Evolutionary conservation across 108 stramenopile genomes (phyloP).

Genomic region (Aurantiochytrium sp.): DNA sequence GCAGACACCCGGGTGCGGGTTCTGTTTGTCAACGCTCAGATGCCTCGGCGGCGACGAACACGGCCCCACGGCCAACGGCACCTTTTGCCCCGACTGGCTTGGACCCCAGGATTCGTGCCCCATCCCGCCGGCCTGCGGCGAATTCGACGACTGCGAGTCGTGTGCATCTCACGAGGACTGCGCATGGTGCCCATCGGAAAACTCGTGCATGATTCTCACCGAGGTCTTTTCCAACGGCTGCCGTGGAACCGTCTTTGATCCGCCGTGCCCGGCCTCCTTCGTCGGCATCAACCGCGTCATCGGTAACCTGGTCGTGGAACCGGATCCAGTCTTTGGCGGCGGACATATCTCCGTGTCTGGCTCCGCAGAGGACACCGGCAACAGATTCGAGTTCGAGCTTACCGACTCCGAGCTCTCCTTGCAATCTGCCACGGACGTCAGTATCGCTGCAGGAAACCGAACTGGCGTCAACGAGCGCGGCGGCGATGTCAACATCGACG

Average conservation of each 20-base stretch:
- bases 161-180: slow-evolving; percentile 45
- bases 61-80: slow-evolving; percentile 36
- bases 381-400: slow-evolving; percentile 26
- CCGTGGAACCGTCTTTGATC: slow-evolving; percentile 49
- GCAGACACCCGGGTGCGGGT: slow-evolving; percentile 36
- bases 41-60: slow-evolving; percentile 34
- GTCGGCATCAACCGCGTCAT: slow-evolving; percentile 44
- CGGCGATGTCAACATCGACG: slow-evolving; percentile 25
- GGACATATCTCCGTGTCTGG: slow-evolving; percentile 31
- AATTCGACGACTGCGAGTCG: slow-evolving; percentile 31
- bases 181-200: slow-evolving; percentile 54
- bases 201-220: slow-evolving; percentile 39
- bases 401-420: slow-evolving; percentile 21
- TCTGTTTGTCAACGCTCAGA: slow-evolving; percentile 44
- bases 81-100: slow-evolving; percentile 43
- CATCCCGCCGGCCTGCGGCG: slow-evolving; percentile 33
- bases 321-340: slow-evolving; percentile 48
- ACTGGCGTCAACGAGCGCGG: slow-evolving; percentile 22
- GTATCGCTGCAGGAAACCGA: slow-evolving; percentile 23
- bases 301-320: slow-evolving; percentile 45
- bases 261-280: slow-evolving; percentile 42
- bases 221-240: slow-evolving; percentile 47
- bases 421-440: slow-evolving; percentile 34
- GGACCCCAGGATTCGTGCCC: slow-evolving; percentile 29
- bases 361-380: neutral